These are phyloP conservation scores for Leccinum obscurum DNA, from an alignment of 768 basidiomycete genomes.

Conservation along the genomic window DNA sequence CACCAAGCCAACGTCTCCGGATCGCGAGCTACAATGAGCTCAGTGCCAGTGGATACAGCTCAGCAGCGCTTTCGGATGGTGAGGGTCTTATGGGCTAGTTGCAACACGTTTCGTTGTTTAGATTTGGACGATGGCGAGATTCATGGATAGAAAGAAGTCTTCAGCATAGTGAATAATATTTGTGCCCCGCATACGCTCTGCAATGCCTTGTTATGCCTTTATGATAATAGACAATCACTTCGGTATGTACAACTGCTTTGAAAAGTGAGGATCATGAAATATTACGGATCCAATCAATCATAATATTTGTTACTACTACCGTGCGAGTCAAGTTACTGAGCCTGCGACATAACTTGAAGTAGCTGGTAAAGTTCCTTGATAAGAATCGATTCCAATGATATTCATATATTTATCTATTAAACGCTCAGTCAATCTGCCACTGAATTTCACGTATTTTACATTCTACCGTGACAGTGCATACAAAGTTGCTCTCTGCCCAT, in stretches of 20 bases:
- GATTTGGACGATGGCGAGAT: background rate
- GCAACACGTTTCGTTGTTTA: background rate
- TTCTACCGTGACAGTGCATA: too few species aligned
- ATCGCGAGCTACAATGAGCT: slow-evolving; percentile 68
- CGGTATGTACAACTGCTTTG: background rate
- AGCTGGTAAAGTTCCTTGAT: too few species aligned
- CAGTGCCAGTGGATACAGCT: slow-evolving; percentile 47
- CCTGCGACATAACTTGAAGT: background rate
- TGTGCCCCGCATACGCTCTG: slow-evolving; percentile 6
- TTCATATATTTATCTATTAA: too few species aligned
- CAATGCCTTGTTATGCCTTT: slow-evolving; percentile 13
- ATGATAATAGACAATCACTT: slow-evolving; percentile 4
- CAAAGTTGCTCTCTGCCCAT: too few species aligned
- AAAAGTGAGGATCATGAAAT: background rate
- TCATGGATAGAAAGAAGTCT: slow-evolving; percentile 12
- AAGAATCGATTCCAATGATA: too few species aligned
- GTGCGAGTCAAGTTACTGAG: background rate
- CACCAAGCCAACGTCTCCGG: slow-evolving; percentile 70
- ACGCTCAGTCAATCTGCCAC: too few species aligned
- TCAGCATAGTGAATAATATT: slow-evolving; percentile 7
- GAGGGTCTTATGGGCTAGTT: slow-evolving; percentile 48
- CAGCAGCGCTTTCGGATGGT: slow-evolving; percentile 57
- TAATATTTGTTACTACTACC: background rate
- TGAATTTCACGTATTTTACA: too few species aligned
- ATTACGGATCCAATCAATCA: background rate